A percentile compares a stretch with the other conserved stretches of the same genome.
Conservation (phyloP, 23 red algal species). For the Gracilariopsis chorda region DNA sequence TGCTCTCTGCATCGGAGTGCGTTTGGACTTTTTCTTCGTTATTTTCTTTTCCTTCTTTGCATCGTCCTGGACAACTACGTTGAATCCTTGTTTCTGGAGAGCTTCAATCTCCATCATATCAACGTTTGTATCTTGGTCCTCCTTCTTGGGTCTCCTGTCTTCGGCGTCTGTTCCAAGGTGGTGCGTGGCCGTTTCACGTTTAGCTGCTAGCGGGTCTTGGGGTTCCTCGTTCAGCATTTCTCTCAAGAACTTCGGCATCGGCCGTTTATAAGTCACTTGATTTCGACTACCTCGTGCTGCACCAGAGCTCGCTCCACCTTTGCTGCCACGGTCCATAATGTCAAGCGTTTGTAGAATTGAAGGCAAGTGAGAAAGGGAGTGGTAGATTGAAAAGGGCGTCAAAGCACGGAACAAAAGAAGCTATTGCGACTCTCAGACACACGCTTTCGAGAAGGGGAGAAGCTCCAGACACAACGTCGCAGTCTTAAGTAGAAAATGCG, state of each 20-base stretch:
- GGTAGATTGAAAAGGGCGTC: too few species aligned
- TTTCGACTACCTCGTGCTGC: background rate
- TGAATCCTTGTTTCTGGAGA: background rate
- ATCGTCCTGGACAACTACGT: too few species aligned
- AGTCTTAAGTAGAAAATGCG: too few species aligned
- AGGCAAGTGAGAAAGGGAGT: too few species aligned
- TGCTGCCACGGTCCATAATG: background rate
- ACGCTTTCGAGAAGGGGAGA: too few species aligned
- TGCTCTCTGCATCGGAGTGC: too few species aligned
- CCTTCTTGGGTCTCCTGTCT: background rate
- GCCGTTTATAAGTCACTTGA: background rate
- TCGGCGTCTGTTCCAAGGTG: background rate
- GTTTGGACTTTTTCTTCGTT: too few species aligned
- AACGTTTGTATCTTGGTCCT: background rate
- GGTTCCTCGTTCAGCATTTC: background rate
- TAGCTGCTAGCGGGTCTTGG: background rate
- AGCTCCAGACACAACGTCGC: too few species aligned
- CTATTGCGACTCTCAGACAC: too few species aligned
- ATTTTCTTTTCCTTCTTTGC: too few species aligned
- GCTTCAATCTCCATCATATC: background rate
- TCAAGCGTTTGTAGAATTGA: too few species aligned
- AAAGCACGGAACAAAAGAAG: too few species aligned
- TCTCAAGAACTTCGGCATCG: background rate
- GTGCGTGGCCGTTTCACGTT: background rate
- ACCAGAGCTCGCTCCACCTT: background rate